phyloP scores from a whole-genome alignment of 306 rosid species.

The Ammopiptanthus mongolicus region DNA sequence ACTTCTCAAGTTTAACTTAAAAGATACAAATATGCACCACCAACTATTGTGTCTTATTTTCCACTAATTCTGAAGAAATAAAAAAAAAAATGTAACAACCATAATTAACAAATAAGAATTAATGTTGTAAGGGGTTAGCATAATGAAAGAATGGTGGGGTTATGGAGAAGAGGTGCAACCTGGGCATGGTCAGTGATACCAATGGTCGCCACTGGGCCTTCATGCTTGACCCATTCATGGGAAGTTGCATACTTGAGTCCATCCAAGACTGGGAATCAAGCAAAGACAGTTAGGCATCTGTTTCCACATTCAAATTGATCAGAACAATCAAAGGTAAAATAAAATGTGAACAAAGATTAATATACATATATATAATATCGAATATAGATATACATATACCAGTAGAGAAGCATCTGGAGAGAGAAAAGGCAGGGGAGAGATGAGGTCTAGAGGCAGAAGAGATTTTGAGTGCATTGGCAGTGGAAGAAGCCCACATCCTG shows the following conservation, averaged over 20 bases:
- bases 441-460: constrained; percentile 56
- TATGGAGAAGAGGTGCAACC: neutral
- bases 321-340: neutral
- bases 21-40: neutral
- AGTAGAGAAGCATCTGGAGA: constrained; percentile 76
- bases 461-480: constrained; percentile 81
- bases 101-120: neutral
- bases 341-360: neutral
- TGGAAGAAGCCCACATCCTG: constrained; percentile 95
- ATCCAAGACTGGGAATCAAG: constrained; percentile 61
- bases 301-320: neutral
- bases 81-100: neutral
- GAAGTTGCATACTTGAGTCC: constrained; percentile 91
- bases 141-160: too few species aligned
- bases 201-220: constrained; percentile 77
- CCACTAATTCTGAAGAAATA: neutral
- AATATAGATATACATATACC: constrained; percentile 34
- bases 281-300: neutral
- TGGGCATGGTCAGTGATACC: constrained; percentile 97
- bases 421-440: constrained; percentile 55
- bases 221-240: constrained; percentile 98
- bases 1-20: neutral
- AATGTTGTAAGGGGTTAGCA: too few species aligned
- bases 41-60: neutral
- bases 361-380: neutral